Base-by-base conservation (phyloP, 176 grass and related monocot species). In the Rhynchospora pubera region DNA sequence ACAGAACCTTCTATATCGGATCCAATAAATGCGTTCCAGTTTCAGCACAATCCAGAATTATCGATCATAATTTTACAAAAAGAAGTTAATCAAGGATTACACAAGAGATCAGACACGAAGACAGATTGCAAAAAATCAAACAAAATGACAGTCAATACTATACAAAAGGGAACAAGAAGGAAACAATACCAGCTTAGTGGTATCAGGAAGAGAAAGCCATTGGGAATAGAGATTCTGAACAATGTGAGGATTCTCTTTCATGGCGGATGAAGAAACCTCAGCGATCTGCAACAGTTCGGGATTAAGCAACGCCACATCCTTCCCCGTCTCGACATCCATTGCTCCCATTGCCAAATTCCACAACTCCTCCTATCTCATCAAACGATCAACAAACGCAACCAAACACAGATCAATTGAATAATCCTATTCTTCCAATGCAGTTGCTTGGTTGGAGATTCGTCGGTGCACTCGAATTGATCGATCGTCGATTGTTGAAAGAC, bases 181-280 rank as follows among this genome's bases (percentile, higher is more conserved):
- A 83, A 81, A 77, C 7, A 79, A 63, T 82, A 95, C 93, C 79
- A 93, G 84, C 22, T 89, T 84, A 16, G 71, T 62, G 14, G 96
- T 95, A 44, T 95, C 89, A 1, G 92, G 82, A 53, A 99, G 89
- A 26, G 91, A 73, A 63, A 97, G 95, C 95, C 95, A 97, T 77
- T 97, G 95, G 23, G 85, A 52, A 86, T 90, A 97, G 59, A 97
- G 90, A 26, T 87, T 71, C 45, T 94, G 87, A 45, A 92, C 90
- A 53, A 97, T 82, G 47, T 83, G 68, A 34, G 88, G 84, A 7
- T 90, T 83, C 61, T 86, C 88, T 63, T 89, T 89, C 62, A 89
- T 55, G n/a, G 84, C 84, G 16, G 68, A 61, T 55, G 84, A 61
- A 12, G 87, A 86, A 22, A 89, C 61, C 22, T 89, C 87, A 0